Conservation (phyloP, 1,139 yeast species). For the Debaryomyces coudertii region DNA sequence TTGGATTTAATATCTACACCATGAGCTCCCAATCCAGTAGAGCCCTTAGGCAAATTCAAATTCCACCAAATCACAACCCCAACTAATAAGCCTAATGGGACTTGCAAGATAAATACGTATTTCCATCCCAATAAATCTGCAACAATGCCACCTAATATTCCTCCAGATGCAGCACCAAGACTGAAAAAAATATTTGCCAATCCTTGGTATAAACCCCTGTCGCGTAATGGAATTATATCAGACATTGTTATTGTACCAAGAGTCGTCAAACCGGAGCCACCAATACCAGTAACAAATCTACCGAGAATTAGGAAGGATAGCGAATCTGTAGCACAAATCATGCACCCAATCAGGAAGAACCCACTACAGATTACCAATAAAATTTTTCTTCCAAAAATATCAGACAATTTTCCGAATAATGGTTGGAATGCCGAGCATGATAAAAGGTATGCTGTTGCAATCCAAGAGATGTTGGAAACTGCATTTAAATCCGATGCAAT, state of each 20-base stretch:
- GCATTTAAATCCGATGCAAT: constrained; percentile 50
- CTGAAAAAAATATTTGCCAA: constrained; percentile 52
- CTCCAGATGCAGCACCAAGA: constrained; percentile 60
- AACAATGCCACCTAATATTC: constrained; percentile 65
- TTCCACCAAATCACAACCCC: constrained; percentile 39
- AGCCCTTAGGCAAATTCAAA: constrained; percentile 50
- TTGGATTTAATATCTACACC: constrained; percentile 43
- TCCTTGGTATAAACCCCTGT: constrained; percentile 58
- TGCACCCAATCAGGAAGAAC: constrained; percentile 45
- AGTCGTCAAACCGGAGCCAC: constrained; percentile 59
- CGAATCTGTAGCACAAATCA: constrained; percentile 43
- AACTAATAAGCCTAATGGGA: constrained; percentile 64
- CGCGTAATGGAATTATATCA: constrained; percentile 54
- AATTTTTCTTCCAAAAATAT: constrained; percentile 76
- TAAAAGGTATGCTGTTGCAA: constrained; percentile 47
- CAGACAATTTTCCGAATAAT: constrained; percentile 81
- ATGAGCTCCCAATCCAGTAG: constrained; percentile 51
- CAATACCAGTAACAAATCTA: constrained; percentile 56
- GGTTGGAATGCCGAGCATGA: constrained; percentile 61
- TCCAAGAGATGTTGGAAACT: constrained; percentile 48
- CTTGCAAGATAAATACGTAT: constrained; percentile 54
- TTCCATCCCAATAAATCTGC: constrained; percentile 84
- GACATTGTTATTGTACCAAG: constrained; percentile 56
- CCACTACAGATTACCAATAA: constrained; percentile 38
- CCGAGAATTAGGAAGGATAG: constrained; percentile 58